Base-by-base conservation (phyloP, 2,329 filamentous ascomycete species). In the Fusarium circinatum region DNA sequence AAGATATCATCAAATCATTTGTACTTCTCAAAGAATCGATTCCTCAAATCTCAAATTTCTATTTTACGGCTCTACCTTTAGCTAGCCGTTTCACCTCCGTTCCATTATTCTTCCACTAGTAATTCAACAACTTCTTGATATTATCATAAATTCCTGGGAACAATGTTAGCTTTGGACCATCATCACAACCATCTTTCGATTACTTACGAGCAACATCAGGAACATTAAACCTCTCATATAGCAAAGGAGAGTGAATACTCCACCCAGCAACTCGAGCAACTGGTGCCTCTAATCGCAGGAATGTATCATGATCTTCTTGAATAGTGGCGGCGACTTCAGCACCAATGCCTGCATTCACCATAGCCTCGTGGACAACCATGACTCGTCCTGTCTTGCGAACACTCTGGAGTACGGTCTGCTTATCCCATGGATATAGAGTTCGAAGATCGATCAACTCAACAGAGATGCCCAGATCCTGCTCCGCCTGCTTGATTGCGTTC, bases 351-450 rank as follows among this genome's bases (percentile, higher is more conserved):
- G 93, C 93, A 78, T 97, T 98, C 73, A 95, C 88, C 93, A 96
- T 97, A 65, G 94, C 92, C 83, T 98, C 95, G 80, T 98, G 95
- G 12, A 98, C 95, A 4, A 98, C 92, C 62, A 98, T 89, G 44
- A 93, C 94, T 68, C 94, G 85, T 1, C 95, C 95, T 1, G 95
- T 98, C 86, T 96, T 97, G 76, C 89, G 90, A 20, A 97, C 95
- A 73, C 95, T 98, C 60, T 92, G 85, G 68, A 97, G 86, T 4
- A 98, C 89, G 0, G 93, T 93, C 79, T 92, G 87, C 78, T 94
- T 90, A 80, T 98, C 95, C 95, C 95, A 98, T 0, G 95, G 95
- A 79, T 97, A 98, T 58, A 98, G 87, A 0, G 95, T 97, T 64
- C 95, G 88, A 65, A 98, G 84, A 80, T 98, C 95, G 68, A 98